Percentiles rank a stretch among this genome's conserved stretches.
Evolutionary conservation across 2,329 filamentous ascomycete species (phyloP).

Genomic region (Shiraia sp.): DNA sequence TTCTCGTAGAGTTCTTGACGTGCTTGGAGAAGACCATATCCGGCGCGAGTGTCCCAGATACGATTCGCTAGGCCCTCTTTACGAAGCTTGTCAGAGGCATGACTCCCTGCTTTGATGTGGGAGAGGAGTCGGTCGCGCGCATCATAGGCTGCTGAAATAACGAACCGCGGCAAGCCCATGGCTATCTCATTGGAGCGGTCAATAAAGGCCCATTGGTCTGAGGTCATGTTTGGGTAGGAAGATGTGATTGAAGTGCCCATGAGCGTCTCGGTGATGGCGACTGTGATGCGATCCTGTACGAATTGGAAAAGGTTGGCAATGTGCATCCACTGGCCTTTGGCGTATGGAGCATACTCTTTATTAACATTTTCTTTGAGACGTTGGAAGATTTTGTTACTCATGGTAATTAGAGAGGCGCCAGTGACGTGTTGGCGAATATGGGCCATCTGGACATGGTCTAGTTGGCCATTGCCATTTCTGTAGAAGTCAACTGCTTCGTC

Average conservation of each 20-base stretch:
- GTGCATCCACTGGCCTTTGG: slow-evolving; percentile 7
- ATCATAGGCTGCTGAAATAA: slow-evolving; percentile 11
- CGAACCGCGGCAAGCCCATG: slow-evolving; percentile 14
- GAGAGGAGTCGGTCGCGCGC: slow-evolving; percentile 17
- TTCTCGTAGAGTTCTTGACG: slow-evolving; percentile 16
- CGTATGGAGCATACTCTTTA: not conserved
- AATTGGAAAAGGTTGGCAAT: slow-evolving; percentile 16
- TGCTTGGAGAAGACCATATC: slow-evolving; percentile 16
- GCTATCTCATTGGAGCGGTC: slow-evolving; percentile 17
- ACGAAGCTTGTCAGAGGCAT: slow-evolving; percentile 5
- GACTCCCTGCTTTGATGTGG: slow-evolving; percentile 9
- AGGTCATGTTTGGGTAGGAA: slow-evolving; percentile 8
- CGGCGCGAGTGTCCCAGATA: slow-evolving; percentile 15
- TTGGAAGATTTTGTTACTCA: slow-evolving; percentile 13
- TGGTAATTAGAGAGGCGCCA: slow-evolving; percentile 5
- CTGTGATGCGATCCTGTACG: slow-evolving; percentile 10
- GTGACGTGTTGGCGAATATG: slow-evolving; percentile 18
- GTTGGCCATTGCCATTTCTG: slow-evolving; percentile 5
- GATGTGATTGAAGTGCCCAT: slow-evolving; percentile 13
- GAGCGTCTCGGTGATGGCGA: slow-evolving; percentile 7
- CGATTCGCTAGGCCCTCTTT: not conserved
- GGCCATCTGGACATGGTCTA: slow-evolving; percentile 12
- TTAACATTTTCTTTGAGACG: slow-evolving; percentile 9
- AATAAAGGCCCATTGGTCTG: slow-evolving; percentile 20
- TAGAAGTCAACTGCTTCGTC: slow-evolving; percentile 18